Evolutionary conservation across 768 basidiomycete species (phyloP), one percentile per base, ranked within the genome.

Genomic region (Calvatia gigantea): DNA sequence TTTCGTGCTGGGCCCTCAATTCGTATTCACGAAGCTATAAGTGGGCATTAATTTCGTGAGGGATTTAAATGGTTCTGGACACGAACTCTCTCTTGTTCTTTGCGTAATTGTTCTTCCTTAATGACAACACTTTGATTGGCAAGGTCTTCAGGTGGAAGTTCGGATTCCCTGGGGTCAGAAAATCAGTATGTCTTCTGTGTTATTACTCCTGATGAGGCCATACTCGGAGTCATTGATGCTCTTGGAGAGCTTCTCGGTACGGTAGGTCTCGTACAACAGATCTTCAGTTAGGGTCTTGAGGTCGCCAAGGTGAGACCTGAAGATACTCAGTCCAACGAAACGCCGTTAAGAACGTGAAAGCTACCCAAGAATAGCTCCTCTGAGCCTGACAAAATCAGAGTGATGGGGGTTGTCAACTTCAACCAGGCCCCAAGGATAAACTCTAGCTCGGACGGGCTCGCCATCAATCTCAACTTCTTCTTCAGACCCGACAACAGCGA

Each of bases 391-490:
- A 68, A 94, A 94, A 73, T 96, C 92, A 17, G 86, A 92, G 76
- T 96, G 93, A 62, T 87, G 80, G 12, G 91, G 90, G 75, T 96
- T 92, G 71, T 96, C 92, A 42, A 94, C 89, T 69, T 94, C 91
- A 56, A 89, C 92, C 31, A 92, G 75, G 67, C 93, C 93, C 93
- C 93, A 96, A 0, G 93, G 93, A 70, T 94, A 95, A 54, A 91
- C 81, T 59, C 93, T 77, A 27, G 87, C 91, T 51, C 91, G 84
- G 55, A 92, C 81, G 28, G 79, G 79, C 69, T 91, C 83, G 39
- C 91, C 91, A 32, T 87, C 83, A 53, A 94, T 78, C 65, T 89
- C 84, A 39, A 93, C 77, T 67, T 92, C 90, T 61, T 94, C 91
- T 69, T 93, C 90, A 6, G 89, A 91, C 19, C 93, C 92, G 51